A percentile compares a stretch with the other conserved stretches of the same genome.
phyloP scores from a whole-genome alignment of 2,329 filamentous ascomycete species.

The Verticillium longisporum region DNA sequence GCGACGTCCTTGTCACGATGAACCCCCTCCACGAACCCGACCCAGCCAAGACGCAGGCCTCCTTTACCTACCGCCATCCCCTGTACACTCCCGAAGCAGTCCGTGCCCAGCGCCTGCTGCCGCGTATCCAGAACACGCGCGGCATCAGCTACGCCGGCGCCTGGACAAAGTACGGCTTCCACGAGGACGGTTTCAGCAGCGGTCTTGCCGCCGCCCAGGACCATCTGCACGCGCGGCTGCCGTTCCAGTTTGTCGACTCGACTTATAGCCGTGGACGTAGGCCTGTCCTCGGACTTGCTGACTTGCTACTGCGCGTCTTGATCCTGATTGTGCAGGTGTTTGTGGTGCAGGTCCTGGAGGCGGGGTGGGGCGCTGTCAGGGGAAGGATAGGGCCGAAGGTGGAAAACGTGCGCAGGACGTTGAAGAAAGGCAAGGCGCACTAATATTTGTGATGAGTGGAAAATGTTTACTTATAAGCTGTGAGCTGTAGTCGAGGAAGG shows the following conservation, averaged over 20 bases:
- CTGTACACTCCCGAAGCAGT: slow-evolving; percentile 64
- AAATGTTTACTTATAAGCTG: not conserved
- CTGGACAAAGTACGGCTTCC: slow-evolving; percentile 82
- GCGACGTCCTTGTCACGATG: slow-evolving; percentile 71
- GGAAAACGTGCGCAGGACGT: slow-evolving; percentile 15
- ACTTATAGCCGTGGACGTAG: slow-evolving; percentile 56
- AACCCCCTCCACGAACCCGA: slow-evolving; percentile 67
- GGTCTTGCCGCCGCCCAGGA: slow-evolving; percentile 64
- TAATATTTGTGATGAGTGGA: not conserved
- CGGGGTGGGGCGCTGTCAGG: slow-evolving; percentile 19
- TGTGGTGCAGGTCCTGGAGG: slow-evolving; percentile 37
- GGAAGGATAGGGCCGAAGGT: slow-evolving; percentile 14
- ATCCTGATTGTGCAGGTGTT: slow-evolving; percentile 50
- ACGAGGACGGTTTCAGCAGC: slow-evolving; percentile 80
- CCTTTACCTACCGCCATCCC: slow-evolving; percentile 67
- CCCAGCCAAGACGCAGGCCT: slow-evolving; percentile 58
- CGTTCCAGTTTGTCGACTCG: slow-evolving; percentile 66
- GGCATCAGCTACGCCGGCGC: slow-evolving; percentile 78
- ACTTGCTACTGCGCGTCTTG: slow-evolving; percentile 48
- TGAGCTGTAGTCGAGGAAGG: not conserved
- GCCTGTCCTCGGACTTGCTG: slow-evolving; percentile 48
- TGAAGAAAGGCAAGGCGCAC: slow-evolving; percentile 19
- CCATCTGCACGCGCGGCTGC: slow-evolving; percentile 66
- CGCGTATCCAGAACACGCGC: slow-evolving; percentile 66
- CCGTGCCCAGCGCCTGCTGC: slow-evolving; percentile 58